Evolutionary conservation across 805 yeast species (phyloP).

Genomic region (Yueomyces sp.): DNA sequence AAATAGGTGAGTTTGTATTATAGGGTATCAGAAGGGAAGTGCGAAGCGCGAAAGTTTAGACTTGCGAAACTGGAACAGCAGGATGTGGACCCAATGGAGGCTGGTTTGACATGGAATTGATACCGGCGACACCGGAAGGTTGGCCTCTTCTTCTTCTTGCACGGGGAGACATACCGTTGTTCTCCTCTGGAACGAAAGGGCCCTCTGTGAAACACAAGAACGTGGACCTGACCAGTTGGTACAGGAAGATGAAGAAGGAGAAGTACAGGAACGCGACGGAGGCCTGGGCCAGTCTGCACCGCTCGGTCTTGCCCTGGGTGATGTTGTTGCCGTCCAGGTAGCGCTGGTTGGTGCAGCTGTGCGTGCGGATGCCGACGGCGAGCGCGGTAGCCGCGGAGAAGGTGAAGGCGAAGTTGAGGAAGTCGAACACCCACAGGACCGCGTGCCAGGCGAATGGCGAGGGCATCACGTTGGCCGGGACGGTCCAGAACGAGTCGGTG

Average conservation of each 20-base stretch:
- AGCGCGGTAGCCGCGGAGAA: slow-evolving; percentile 89
- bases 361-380: slow-evolving; percentile 77
- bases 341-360: slow-evolving; percentile 60
- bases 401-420: slow-evolving; percentile 79
- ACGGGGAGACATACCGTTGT: slow-evolving; percentile 5
- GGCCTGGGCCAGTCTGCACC: slow-evolving; percentile 94
- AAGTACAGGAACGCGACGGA: slow-evolving; percentile 72
- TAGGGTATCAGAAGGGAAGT: too few species aligned
- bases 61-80: too few species aligned
- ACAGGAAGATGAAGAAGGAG: slow-evolving; percentile 62
- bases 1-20: too few species aligned
- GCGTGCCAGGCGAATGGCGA: slow-evolving; percentile 68
- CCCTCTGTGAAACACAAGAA: slow-evolving; percentile 35
- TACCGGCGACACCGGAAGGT: slow-evolving; percentile 36
- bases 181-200: slow-evolving; percentile 4
- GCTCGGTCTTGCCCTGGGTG: slow-evolving; percentile 60
- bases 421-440: slow-evolving; percentile 58
- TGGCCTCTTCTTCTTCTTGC: slow-evolving; percentile 20
- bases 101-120: too few species aligned
- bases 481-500: slow-evolving; percentile 66
- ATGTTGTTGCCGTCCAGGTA: slow-evolving; percentile 56
- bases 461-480: slow-evolving; percentile 60
- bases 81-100: too few species aligned
- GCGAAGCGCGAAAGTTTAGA: too few species aligned
- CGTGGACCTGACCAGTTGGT: slow-evolving; percentile 39